These are phyloP conservation scores for Bisporella sp. DNA, from an alignment of 2,329 filamentous ascomycete species.

Conservation along the genomic window DNA sequence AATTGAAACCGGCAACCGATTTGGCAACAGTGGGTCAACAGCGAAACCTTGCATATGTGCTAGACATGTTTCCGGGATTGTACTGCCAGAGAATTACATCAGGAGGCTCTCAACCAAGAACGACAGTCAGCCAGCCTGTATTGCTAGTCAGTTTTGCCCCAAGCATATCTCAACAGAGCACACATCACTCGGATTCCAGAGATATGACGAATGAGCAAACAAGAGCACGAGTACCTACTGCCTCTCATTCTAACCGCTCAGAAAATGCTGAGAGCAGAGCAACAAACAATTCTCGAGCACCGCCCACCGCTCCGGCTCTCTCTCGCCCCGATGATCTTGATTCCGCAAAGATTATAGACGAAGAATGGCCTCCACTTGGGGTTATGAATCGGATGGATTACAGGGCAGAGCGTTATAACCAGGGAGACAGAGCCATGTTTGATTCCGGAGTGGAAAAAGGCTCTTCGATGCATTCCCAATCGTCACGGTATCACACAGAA, in stretches of 20 bases:
- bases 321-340: conserved; percentile 1
- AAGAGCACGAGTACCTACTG: no score
- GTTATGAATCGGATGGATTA: conserved; percentile 1
- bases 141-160: conserved; percentile 3
- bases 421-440: background rate
- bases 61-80: conserved; percentile 5
- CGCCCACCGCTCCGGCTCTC: background rate
- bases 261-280: background rate
- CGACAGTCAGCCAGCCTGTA: conserved; percentile 1
- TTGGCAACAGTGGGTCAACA: conserved; percentile 1
- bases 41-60: conserved; percentile 1
- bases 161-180: no score
- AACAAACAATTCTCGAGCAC: conserved; percentile 1
- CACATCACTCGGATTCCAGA: background rate
- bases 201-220: background rate
- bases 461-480: background rate
- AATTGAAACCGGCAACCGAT: conserved; percentile 4
- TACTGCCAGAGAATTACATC: conserved; percentile 4
- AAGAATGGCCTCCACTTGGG: background rate
- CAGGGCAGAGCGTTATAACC: background rate
- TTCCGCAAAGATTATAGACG: background rate
- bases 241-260: no score
- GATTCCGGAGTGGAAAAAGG: background rate
- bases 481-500: conserved; percentile 1
- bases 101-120: background rate